Base-by-base conservation (phyloP, 2,329 filamentous ascomycete genomes). In the Diaporthe vaccinii region DNA sequence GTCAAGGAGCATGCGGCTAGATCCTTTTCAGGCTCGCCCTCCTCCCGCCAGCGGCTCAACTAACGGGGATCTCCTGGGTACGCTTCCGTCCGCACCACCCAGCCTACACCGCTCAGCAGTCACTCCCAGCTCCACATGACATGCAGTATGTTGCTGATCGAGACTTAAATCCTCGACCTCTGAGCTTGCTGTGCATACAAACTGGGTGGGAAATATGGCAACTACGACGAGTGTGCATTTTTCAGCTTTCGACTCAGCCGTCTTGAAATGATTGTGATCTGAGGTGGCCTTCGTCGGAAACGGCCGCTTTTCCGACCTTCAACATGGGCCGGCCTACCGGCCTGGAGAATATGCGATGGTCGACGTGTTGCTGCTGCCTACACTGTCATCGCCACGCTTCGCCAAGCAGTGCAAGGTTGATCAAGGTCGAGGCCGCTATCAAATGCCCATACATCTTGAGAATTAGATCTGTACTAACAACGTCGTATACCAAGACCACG, bases 401-500 rank as follows among this genome's bases (percentile, higher is more conserved):
- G 9, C 61, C 34, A 49, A 46, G 61, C 44, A 49, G 25, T 34
- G 17, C 10, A 28, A 65, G 61, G 41, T n/a, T 25, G 34, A 34
- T 14, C 25, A n/a, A 46, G 25, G 41, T 14, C 28, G 49, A 65
- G 25, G 25, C 61, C 39, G 61, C 39, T 49, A n/a, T 68, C 46
- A 8, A 53, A 25, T 28, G 65, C 65, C 46, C 46, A 25, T 41
- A 51, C 28, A 9, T 53, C 20, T 31, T 20, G 41, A 65, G 8
- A 25, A 36, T 8, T 17, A 51, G 15, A 25, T 68, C 59, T 41
- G 41, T 36, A 15, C n/a, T 6, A 25, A 53, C 31, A 68, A 22
- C 31, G 65, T 68, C 46, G 65, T 39, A 68, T 68, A 20, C 65
- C 65, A 53, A 68, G 65, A 68, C 65, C 14, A 39, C 28, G 65